Evolutionary conservation across 805 yeast species (phyloP).

Genomic region (Ogataea zsoltii): DNA sequence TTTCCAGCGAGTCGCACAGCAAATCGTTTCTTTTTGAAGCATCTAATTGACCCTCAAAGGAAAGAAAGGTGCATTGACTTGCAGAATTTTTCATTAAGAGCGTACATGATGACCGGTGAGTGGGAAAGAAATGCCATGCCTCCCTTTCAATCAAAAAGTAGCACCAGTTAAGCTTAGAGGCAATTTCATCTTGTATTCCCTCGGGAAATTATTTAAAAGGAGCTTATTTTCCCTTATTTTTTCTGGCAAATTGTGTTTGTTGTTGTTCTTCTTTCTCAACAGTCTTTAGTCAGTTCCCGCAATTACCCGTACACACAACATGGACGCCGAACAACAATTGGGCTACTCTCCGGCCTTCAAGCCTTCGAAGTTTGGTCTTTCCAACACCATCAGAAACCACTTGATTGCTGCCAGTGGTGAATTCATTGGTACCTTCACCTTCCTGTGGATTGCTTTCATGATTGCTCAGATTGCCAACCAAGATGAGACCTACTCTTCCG

Average conservation of each 20-base stretch:
- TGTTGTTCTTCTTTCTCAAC: background rate
- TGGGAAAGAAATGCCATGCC: background rate
- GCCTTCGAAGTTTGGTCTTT: conserved; percentile 38
- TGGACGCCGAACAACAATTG: conserved; percentile 42
- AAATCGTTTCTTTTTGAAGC: conserved; percentile 7
- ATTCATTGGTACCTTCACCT: conserved; percentile 82
- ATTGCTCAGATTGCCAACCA: conserved; percentile 79
- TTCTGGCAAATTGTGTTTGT: background rate
- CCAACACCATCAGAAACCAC: conserved; percentile 55
- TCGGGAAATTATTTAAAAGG: background rate
- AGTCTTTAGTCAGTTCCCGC: background rate
- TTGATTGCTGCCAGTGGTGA: conserved; percentile 73
- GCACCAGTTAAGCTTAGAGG: background rate
- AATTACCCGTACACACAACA: conserved; percentile 1
- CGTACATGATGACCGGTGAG: conserved; percentile 3
- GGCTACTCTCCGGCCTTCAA: conserved; percentile 43
- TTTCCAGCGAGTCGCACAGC: background rate
- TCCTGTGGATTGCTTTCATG: conserved; percentile 77
- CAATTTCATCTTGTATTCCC: conserved; percentile 1
- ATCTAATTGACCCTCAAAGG: conserved; percentile 1
- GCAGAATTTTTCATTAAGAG: conserved; percentile 4
- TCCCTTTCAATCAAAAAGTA: background rate
- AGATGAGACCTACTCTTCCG: conserved; percentile 32
- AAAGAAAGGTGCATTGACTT: conserved; percentile 4
- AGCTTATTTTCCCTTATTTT: background rate